Evolutionary conservation across 2,329 filamentous ascomycete species (phyloP).

Genomic region (Allantophomopsis lycopodina): DNA sequence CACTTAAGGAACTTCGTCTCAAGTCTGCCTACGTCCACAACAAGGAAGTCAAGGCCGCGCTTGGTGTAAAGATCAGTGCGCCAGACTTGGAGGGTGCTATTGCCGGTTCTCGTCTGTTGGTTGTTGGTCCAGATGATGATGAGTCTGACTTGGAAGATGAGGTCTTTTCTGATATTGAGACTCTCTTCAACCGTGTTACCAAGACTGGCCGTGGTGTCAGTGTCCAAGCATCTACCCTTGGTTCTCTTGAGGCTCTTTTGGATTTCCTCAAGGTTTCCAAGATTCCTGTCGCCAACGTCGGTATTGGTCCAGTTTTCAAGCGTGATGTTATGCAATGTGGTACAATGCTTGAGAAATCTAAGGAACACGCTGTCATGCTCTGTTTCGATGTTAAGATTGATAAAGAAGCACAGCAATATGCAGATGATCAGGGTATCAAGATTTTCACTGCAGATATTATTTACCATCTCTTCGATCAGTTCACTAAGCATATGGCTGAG

Average conservation of each 20-base stretch:
- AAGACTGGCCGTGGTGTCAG: constrained; percentile 89
- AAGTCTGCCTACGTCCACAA: constrained; percentile 98
- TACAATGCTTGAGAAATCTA: constrained; percentile 90
- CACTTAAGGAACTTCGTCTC: constrained; percentile 84
- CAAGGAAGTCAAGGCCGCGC: constrained; percentile 95
- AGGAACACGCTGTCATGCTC: constrained; percentile 96
- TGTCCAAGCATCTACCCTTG: constrained; percentile 93
- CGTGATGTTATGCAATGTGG: constrained; percentile 93
- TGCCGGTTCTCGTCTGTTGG: constrained; percentile 85
- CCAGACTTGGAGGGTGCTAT: constrained; percentile 94
- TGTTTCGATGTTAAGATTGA: constrained; percentile 99
- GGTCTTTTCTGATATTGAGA: constrained; percentile 87
- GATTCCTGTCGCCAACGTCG: constrained; percentile 94
- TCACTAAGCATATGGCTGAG: constrained; percentile 86
- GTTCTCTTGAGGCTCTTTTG: constrained; percentile 87
- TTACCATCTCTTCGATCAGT: constrained; percentile 94
- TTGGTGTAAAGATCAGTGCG: constrained; percentile 97
- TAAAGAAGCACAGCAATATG: constrained; percentile 84
- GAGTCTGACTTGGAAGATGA: constrained; percentile 95
- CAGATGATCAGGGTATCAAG: constrained; percentile 89
- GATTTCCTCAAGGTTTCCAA: constrained; percentile 95
- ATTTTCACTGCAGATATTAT: constrained; percentile 99
- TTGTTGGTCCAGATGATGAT: constrained; percentile 89
- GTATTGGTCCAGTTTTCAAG: constrained; percentile 95
- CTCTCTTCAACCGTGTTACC: constrained; percentile 80